Evolutionary conservation across 257 asterid genomes (phyloP), one percentile per base, ranked within the genome.

Genomic region (Prunella vulgaris): DNA sequence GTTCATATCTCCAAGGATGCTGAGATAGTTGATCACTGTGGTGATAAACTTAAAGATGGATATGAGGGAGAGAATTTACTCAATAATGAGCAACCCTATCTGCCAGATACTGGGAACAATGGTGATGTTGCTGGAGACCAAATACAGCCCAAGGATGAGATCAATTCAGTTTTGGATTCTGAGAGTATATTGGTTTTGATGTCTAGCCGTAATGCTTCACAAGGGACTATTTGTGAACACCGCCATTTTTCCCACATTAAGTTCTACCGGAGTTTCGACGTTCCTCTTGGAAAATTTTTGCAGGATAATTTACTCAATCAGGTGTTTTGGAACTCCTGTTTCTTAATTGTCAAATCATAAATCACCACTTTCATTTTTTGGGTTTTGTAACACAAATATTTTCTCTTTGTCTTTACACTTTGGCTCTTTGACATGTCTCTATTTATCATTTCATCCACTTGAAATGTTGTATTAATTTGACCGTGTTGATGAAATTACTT

Each of bases 171-270:
- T 30, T 81, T 90, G 77, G 95, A 93, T 74, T 83, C 97, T 14
- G 95, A 90, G 83, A 90, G 97, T 69, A 93, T 93, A 70, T 82
- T 90, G 86, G 94, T 93, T 74, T 74, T 89, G 84, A 80, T 84
- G 91, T 93, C 98, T n/a, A 85, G 86, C 70, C 85, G 92, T 33
- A 90, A 93, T 83, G 86, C 88, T 71, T 63, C 79, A 69, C 81
- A 65, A 54, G 97, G 97, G 68, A 85, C 78, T 63, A 83, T 90
- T 71, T 93, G 98, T 67, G 96, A 86, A 74, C 90, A 85, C 67
- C 82, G 90, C 18, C 96, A 84, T 75, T 88, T 93, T 81, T 88
- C 97, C 74, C 93, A 85, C 69, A 90, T 93, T 37, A 93, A 88
- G 88, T 93, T 93, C 68, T 93, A 93, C 77, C 78, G 82, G 73